Base-by-base conservation (phyloP, 768 basidiomycete species). In the Kwoniella europaea region DNA sequence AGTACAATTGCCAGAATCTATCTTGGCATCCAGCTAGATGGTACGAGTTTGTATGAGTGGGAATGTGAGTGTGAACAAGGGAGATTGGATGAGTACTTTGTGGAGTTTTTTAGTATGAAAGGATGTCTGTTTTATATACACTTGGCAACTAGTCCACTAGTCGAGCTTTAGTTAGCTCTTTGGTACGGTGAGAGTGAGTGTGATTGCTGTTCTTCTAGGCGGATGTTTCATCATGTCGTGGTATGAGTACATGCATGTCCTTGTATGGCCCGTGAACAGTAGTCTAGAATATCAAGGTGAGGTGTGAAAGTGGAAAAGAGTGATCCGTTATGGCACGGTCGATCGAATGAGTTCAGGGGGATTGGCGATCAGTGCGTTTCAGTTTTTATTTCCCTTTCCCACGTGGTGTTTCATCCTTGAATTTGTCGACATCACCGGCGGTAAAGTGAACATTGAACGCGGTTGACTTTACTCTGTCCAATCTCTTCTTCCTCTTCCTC, bases 361-460 rank as follows among this genome's bases (percentile, higher is more conserved):
- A 35, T 44, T 27, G 59, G 18, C 59, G 59, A 61, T 61, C 59
- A 42, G 22, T 61, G 59, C 59, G 59, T 61, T 61, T 61, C 46
- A 50, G 46, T 5, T 50, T 50, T 18, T 3, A 6, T 13, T 13
- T 50, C 18, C 46, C 16, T 13, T 4, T 50, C 2, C 46, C 46
- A 50, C 46, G 46, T 50, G 46, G 46, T 16, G 12, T 50, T 50
- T 50, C 46, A 50, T 50, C 18, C 46, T 18, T n/a, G n/a, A n/a
- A n/a, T n/a, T n/a, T 4, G 1, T 50, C 4, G 18, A 10, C 18
- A 50, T 50, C 3, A 50, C 46, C 46, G 46, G 46, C 46, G 46
- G 46, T 15, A 50, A 6, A 35, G 35, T 35, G 35, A 35, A 1
- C 0, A 50, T 50, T 50, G 46, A 9, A 22, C 59, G 59, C 59